Base-by-base conservation (phyloP, 495 filamentous ascomycete genomes). In the Xylaria cubensis region DNA sequence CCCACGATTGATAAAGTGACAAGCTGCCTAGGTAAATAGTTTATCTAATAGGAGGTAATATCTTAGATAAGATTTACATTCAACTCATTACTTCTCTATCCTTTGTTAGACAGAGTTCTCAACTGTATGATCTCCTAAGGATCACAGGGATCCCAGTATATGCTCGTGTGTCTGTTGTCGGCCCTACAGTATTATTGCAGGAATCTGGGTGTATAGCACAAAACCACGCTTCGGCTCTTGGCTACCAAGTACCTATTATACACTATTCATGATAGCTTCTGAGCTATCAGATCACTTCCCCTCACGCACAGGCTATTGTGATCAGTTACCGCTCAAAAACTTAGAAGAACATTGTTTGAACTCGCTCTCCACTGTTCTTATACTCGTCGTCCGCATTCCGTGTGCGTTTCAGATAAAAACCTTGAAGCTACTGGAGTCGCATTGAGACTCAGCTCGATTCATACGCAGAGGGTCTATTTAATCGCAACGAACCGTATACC, bases 271-370 rank as follows among this genome's bases (percentile, higher is more conserved):
- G 58, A 61, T 39, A 36, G 58, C 58, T 39, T 8, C 34, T 39
- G 17, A 21, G 34, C 58, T 34, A 39, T 61, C 32, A 61, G 32
- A 61, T 39, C 58, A 61, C 58, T 39, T 36, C 34, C 34, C 58
- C 58, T 61, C 58, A 61, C 58, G 58, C 58, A 61, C 58, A 61
- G 32, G 58, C 32, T 61, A 56, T 39, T 39, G 58, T 61, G 32
- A 8, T 32, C 17, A 41, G 21, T 61, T n/a, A 10, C 29, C 29
- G 15, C 24, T 59, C 17, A 10, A 59, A 8, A 19, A 17, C 29
- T 26, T 21, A 39, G 12, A 32, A 29, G 21, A 56, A 32, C 53
- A 56, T 7, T 32, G 58, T 61, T 61, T 61, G 1, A 17, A 15
- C 29, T 39, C 32, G 10, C 34, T 41, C 32, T 39, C 58, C 58